A percentile compares a stretch with the other conserved stretches of the same genome.
phyloP scores from a whole-genome alignment of 1,284 basidiomycete genomes.

The Apiotrichum veenhuisii region DNA sequence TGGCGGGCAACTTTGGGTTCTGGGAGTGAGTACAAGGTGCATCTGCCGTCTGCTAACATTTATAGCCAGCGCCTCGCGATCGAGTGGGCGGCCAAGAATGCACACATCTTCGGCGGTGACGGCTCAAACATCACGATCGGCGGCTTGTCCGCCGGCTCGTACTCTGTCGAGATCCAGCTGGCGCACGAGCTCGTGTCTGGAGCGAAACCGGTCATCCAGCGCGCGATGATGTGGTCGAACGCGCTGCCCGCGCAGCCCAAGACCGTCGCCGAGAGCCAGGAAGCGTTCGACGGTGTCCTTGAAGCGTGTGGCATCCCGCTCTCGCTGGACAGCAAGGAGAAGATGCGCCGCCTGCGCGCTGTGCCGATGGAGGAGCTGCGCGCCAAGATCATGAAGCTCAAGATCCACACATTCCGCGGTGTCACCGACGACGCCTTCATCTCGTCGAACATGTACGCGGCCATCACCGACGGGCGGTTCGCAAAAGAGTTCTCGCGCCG shows the following conservation, averaged over 20 bases:
- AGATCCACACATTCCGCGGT: slow-evolving; percentile 28
- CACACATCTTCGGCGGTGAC: slow-evolving; percentile 36
- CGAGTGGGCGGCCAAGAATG: slow-evolving; percentile 35
- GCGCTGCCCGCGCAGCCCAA: slow-evolving; percentile 29
- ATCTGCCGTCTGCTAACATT: neutral
- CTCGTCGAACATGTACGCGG: slow-evolving; percentile 12
- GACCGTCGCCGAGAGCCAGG: slow-evolving; percentile 23
- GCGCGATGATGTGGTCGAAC: slow-evolving; percentile 28
- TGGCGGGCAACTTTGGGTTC: slow-evolving; percentile 29
- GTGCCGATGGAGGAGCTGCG: slow-evolving; percentile 22
- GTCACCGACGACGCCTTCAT: slow-evolving; percentile 29
- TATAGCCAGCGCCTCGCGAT: slow-evolving; percentile 25
- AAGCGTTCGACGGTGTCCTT: slow-evolving; percentile 25
- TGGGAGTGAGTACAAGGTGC: slow-evolving; percentile 18
- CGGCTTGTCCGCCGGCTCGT: slow-evolving; percentile 42
- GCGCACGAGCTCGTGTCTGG: slow-evolving; percentile 29
- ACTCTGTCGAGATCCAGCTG: slow-evolving; percentile 38
- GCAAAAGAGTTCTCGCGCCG: slow-evolving; percentile 19
- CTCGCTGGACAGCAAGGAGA: slow-evolving; percentile 15
- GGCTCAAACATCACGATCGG: slow-evolving; percentile 34
- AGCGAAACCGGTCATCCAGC: slow-evolving; percentile 15
- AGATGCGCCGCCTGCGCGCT: slow-evolving; percentile 22
- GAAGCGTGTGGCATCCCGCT: slow-evolving; percentile 22
- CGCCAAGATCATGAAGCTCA: slow-evolving; percentile 25
- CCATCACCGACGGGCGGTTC: slow-evolving; percentile 18